These are phyloP conservation scores for Quambalaria eucalypti DNA, from an alignment of 1,284 basidiomycete genomes.

Conservation along the genomic window DNA sequence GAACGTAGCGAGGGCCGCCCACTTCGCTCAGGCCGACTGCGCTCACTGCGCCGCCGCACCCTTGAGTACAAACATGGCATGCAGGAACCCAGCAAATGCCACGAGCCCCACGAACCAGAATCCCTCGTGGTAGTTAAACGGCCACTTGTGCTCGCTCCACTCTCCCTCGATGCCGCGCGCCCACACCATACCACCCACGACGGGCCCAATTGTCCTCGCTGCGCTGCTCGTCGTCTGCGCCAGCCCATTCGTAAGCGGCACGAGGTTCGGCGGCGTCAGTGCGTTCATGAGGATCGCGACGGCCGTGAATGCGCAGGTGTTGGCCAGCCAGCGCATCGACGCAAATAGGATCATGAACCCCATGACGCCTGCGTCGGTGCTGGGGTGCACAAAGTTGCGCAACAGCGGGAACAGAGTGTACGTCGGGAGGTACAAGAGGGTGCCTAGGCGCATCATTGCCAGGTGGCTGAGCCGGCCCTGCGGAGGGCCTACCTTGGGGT, in stretches of 20 bases:
- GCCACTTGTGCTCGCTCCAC: constrained; percentile 20
- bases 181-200: constrained; percentile 43
- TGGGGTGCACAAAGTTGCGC: constrained; percentile 50
- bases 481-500: constrained; percentile 58
- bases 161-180: constrained; percentile 36
- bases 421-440: constrained; percentile 21
- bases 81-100: constrained; percentile 30
- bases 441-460: constrained; percentile 41
- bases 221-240: constrained; percentile 48
- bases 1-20: no score
- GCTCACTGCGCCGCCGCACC: no score
- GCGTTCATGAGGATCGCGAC: constrained; percentile 47
- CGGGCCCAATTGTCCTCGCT: constrained; percentile 48
- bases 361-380: constrained; percentile 49
- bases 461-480: constrained; percentile 41
- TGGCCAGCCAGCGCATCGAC: constrained; percentile 46
- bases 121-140: constrained; percentile 39
- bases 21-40: no score
- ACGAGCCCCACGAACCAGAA: constrained; percentile 39
- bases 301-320: constrained; percentile 47
- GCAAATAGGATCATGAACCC: constrained; percentile 48
- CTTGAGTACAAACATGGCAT: constrained; percentile 3
- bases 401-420: constrained; percentile 43
- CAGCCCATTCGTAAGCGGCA: constrained; percentile 49
- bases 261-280: constrained; percentile 47